A percentile compares a stretch with the other conserved stretches of the same genome.
These are phyloP conservation scores for Vicia villosa DNA, from an alignment of 306 rosid species.

Conservation along the genomic window DNA sequence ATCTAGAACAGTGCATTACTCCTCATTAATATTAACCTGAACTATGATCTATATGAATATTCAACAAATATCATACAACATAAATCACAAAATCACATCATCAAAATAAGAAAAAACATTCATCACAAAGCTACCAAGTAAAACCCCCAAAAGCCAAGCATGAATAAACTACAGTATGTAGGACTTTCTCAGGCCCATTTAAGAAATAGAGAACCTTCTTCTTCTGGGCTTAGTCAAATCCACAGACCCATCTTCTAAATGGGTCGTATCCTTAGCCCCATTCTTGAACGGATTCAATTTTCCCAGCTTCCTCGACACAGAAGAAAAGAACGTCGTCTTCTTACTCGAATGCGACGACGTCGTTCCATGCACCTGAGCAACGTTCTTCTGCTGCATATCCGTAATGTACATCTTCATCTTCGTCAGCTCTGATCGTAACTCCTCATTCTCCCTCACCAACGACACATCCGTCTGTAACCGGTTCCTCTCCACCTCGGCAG, in stretches of 20 bases:
- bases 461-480: slow-evolving; percentile 68
- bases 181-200: neutral
- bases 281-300: slow-evolving; percentile 79
- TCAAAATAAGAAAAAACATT: neutral
- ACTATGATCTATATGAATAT: neutral
- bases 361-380: slow-evolving; percentile 17
- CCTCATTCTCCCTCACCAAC: slow-evolving; percentile 77
- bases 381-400: slow-evolving; percentile 53
- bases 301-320: slow-evolving; percentile 70
- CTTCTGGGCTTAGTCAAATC: slow-evolving; percentile 76
- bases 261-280: slow-evolving; percentile 73
- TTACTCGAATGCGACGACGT: slow-evolving; percentile 35
- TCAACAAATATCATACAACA: neutral
- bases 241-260: slow-evolving; percentile 55
- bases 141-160: neutral
- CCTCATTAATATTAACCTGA: neutral
- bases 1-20: neutral
- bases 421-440: slow-evolving; percentile 60
- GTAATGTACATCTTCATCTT: slow-evolving; percentile 82
- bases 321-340: slow-evolving; percentile 64
- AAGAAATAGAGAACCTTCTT: slow-evolving; percentile 88
- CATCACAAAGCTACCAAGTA: neutral
- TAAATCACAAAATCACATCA: neutral
- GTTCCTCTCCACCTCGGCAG: slow-evolving; percentile 35
- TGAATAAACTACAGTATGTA: neutral